Evolutionary conservation across 2,329 filamentous ascomycete genomes (phyloP).

Genomic region (Fusarium algeriense): DNA sequence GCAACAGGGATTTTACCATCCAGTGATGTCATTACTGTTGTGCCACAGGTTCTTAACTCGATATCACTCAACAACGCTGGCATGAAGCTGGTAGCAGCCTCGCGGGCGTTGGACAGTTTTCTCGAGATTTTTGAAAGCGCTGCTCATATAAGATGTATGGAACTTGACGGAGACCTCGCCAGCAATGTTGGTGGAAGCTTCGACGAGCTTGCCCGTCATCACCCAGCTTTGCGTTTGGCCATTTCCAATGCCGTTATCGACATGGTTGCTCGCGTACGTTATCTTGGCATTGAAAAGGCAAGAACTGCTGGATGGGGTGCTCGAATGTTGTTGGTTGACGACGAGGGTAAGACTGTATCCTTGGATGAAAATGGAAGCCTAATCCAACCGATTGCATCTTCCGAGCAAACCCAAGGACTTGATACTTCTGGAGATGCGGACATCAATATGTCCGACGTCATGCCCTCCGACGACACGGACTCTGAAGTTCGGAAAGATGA

Average conservation of each 20-base stretch:
- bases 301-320: constrained; percentile 78
- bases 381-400: constrained; percentile 43
- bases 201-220: constrained; percentile 94
- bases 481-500: constrained; percentile 28
- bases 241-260: constrained; percentile 89
- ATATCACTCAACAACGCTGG: constrained; percentile 92
- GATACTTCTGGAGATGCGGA: constrained; percentile 60
- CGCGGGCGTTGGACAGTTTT: constrained; percentile 84
- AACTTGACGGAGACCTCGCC: constrained; percentile 76
- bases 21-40: constrained; percentile 85
- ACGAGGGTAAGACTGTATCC: constrained; percentile 64
- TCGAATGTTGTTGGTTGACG: constrained; percentile 76
- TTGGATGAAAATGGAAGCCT: constrained; percentile 66
- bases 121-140: constrained; percentile 98
- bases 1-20: constrained; percentile 86
- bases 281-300: constrained; percentile 79
- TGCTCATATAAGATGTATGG: constrained; percentile 86
- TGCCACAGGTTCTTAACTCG: constrained; percentile 90
- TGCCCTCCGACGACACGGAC: constrained; percentile 32
- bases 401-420: constrained; percentile 57
- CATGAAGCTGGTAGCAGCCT: constrained; percentile 87
- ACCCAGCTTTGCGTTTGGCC: constrained; percentile 82
- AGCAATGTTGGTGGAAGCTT: constrained; percentile 84
- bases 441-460: constrained; percentile 74
- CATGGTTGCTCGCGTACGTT: constrained; percentile 86